phyloP scores from a whole-genome alignment of 2,329 filamentous ascomycete genomes.

The Penicillium brevicompactum region DNA sequence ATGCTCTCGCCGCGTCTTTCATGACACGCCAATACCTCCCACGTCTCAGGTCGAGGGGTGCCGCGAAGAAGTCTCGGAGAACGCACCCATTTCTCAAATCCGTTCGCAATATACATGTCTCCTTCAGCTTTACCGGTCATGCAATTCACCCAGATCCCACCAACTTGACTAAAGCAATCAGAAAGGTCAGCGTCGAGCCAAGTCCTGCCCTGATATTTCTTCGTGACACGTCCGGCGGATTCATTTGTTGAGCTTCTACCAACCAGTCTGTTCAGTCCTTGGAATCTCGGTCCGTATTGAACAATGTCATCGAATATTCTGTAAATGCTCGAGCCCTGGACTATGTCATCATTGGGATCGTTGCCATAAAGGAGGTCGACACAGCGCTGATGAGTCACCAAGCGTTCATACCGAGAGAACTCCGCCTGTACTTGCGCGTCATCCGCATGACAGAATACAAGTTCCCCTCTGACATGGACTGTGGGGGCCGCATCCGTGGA shows the following conservation, averaged over 20 bases:
- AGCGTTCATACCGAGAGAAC: constrained; percentile 35
- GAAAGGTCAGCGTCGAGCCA: constrained; percentile 30
- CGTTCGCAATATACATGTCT: constrained; percentile 36
- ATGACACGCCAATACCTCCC: constrained; percentile 34
- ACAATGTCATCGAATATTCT: constrained; percentile 20
- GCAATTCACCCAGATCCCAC: constrained; percentile 43
- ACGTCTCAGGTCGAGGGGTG: constrained; percentile 15
- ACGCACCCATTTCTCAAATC: constrained; percentile 32
- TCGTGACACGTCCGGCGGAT: constrained; percentile 24
- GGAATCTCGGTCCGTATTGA: constrained; percentile 12
- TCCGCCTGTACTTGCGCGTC: constrained; percentile 20
- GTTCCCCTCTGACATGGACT: constrained; percentile 29
- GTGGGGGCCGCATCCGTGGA: constrained; percentile 4
- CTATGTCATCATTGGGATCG: constrained; percentile 14
- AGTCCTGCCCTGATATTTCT: constrained; percentile 16
- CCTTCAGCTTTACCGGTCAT: constrained; percentile 28
- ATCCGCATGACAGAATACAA: constrained; percentile 23
- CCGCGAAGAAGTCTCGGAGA: constrained; percentile 20
- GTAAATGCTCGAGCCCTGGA: constrained; percentile 17
- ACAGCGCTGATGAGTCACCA: constrained; percentile 36
- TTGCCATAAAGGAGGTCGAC: constrained; percentile 7
- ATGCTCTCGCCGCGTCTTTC: constrained; percentile 17
- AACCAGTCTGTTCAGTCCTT: constrained; percentile 19
- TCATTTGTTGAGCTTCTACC: constrained; percentile 14
- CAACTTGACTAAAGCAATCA: constrained; percentile 39